Evolutionary conservation across 2,329 filamentous ascomycete genomes (phyloP), one percentile per base, ranked within the genome.

Genomic region (Sclerotinia nivalis): DNA sequence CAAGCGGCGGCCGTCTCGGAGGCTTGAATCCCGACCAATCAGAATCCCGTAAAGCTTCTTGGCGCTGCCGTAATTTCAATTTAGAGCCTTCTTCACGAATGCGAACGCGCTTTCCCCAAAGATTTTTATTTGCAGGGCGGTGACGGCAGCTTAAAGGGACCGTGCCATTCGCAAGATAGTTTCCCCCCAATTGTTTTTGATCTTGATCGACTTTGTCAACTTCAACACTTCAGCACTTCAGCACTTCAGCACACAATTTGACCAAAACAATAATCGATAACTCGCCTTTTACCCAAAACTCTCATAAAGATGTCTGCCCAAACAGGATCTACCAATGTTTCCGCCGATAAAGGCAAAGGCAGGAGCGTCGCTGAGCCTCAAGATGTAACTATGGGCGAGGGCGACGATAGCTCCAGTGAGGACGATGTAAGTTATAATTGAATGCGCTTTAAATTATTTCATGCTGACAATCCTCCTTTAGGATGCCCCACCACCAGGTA

Each of bases 281-380:
- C 20, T n/a, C 31, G 18, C 18, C 28, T n/a, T 58, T 61, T 66
- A n/a, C 22, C 34, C 55, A 61, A 20, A 25, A 10, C 13, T 52
- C 22, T 22, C 47, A 25, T 82, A 74, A 84, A 83, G 72, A 79
- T 83, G 78, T 81, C 85, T 64, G 76, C 75, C 69, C 77, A 83
- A 76, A 76, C 78, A 76, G 78, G 77, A 62, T 69, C 72, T 50
- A 72, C 62, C 37, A 49, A 37, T 34, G 78, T 80, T 72, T 79
- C 83, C 72, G 85, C 88, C 77, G 83, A 84, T 80, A 97, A 97
- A 86, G 93, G 92, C 82, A 97, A 97, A 86, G 93, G 93, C 84
- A 97, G 97, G 85, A 89, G 87, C 54, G 82, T 61, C 72, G 80
- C 70, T 72, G 79, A 81, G 66, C 80, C 81, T 68, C 80, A 80